Evolutionary conservation across 2,329 filamentous ascomycete genomes (phyloP).

Genomic region (Allantophomopsis cytisporea): DNA sequence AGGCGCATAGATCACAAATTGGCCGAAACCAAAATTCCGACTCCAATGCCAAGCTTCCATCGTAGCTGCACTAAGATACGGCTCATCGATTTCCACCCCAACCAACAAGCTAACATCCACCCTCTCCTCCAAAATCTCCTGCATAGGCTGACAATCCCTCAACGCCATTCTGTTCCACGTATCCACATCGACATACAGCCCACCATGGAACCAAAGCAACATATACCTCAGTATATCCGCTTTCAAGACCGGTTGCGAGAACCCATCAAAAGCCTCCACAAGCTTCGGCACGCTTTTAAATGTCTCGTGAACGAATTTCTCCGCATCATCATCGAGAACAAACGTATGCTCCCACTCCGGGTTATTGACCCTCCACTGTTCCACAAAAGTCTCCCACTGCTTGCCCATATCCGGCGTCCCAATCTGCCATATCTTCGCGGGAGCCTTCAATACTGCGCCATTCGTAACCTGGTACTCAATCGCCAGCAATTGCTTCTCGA

Average conservation of each 20-base stretch:
- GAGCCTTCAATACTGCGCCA: conserved; percentile 2
- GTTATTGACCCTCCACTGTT: conserved; percentile 8
- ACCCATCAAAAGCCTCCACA: conserved; percentile 1
- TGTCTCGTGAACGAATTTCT: conserved; percentile 2
- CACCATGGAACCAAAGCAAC: conserved; percentile 11
- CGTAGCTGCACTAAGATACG: conserved; percentile 6
- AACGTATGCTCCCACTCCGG: conserved; percentile 7
- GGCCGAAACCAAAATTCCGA: conserved; percentile 8
- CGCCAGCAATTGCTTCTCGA: conserved; percentile 6
- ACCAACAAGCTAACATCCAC: conserved; percentile 9
- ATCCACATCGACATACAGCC: conserved; percentile 8
- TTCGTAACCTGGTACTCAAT: conserved; percentile 4
- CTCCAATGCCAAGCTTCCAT: conserved; percentile 7
- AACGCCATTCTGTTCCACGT: conserved; percentile 8
- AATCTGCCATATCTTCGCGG: conserved; percentile 10
- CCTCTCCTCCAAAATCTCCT: conserved; percentile 1
- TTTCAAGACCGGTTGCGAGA: conserved; percentile 1
- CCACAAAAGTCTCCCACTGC: conserved; percentile 4
- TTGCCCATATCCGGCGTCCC: conserved; percentile 2
- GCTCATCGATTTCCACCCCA: conserved; percentile 10
- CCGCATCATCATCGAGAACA: conserved; percentile 1
- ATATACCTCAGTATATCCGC: conserved; percentile 8
- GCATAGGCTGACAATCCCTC: conserved; percentile 5
- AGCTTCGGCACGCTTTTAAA: conserved; percentile 7
- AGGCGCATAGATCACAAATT: conserved; percentile 8